Base-by-base conservation (phyloP, 768 basidiomycete genomes). In the Hericium coralloides region DNA sequence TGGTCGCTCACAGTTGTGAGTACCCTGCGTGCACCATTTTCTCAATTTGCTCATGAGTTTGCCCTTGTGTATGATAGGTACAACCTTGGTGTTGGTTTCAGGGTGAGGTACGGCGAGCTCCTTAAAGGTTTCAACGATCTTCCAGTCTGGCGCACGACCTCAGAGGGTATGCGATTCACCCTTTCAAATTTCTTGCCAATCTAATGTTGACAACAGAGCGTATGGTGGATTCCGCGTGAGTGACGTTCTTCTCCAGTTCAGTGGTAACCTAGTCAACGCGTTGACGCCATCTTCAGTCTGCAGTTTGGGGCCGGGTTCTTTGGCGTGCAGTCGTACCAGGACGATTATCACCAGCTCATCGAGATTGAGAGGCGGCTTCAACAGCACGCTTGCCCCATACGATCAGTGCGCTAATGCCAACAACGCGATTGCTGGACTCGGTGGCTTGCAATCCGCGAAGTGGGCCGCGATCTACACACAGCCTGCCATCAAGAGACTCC, bases 301-400 rank as follows among this genome's bases (percentile, higher is more conserved):
- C 76, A 80, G 63, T 80, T 80, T 61, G 77, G 77, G 0, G 74
- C 77, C 10, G 78, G 78, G 17, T 76, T 78, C 69, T 76, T 74
- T 53, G 74, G 74, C 12, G 68, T 77, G 25, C 75, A 75, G 26
- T 68, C 67, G 2, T 78, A 74, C 31, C 67, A 57, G 53, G 59
- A 57, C 15, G 60, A 76, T 38, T 80, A 77, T 63, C 74, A 79
- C 59, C 74, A 80, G 58, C 69, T 73, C 43, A 75, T 80, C 53
- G 75, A 69, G 50, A 72, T 80, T 49, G 79, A 80, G 58, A 68
- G 63, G 65, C 3, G 72, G 71, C 2, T 75, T 73, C 68, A 80
- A 81, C 69, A 75, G 72, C 62, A 78, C 78, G 0, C 71, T 80
- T 3, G 71, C 76, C 3, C 74, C 79, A 0, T 76, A 75, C 61